Evolutionary conservation across 192 early-diverging fungal genomes (phyloP), one percentile per base, ranked within the genome.

Genomic region (Phycomyces blakesleeanus): DNA sequence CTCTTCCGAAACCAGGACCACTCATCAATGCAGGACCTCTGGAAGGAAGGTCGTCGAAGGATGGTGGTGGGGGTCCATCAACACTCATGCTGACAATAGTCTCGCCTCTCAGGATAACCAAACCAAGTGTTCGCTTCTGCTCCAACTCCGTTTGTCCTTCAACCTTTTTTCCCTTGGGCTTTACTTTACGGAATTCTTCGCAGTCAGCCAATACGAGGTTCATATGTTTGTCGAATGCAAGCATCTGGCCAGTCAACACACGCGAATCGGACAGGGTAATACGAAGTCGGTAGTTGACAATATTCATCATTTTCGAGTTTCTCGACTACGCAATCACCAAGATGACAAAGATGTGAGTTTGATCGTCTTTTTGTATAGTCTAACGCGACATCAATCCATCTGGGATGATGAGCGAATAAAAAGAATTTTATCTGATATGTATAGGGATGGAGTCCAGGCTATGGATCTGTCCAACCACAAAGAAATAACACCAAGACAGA

Each of bases 181-280:
- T 96, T 59, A 97, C 80, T 58, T 86, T 90, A 49, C 97, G 86
- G 72, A 95, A 95, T 73, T 99, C 97, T 74, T 99, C 92, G 79
- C 93, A 95, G 74, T 99, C 97, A 25, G 93, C 82, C 21, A 99
- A 83, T 18, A 99, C 97, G 54, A 99, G 81, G 69, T 99, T 99
- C 97, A 99, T 99, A 76, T 99, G 93, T 74, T 97, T 96, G 79
- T 99, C 97, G 66, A 99, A 99, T 18, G 97, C 97, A 41, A 99
- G 82, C 96, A 99, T 97, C 68, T 97, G 94, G 37, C 97, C 97
- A 10, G 96, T 87, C 64, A 99, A 75, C 6, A 89, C 89, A 53
- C 97, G 87, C 51, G 91, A 89, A 75, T 99, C 97, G 25, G 85
- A 79, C 55, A 98, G 76, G 50, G 93, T 97, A 64, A 99, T 87